phyloP scores from a whole-genome alignment of 805 yeast genomes.

The Kodamaea laetipori region DNA sequence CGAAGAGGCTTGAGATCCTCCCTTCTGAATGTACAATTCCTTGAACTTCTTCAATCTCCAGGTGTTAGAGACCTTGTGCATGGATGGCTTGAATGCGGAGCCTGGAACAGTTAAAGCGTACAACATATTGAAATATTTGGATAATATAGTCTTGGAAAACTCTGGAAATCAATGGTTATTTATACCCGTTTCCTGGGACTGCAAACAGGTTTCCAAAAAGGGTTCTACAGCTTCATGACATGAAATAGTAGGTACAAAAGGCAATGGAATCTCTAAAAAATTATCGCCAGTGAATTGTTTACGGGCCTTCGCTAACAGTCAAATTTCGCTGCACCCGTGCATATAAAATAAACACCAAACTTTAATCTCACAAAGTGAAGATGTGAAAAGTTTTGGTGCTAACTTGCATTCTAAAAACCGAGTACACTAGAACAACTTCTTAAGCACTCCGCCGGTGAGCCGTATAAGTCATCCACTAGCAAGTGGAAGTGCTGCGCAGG shows the following conservation, averaged over 20 bases:
- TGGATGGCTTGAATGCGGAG: conserved; percentile 42
- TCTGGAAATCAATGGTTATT: conserved; percentile 2
- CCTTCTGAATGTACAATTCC: conserved; percentile 29
- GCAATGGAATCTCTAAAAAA: conserved; percentile 3
- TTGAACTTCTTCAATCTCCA: conserved; percentile 43
- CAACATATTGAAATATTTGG: conserved; percentile 20
- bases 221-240: conserved; percentile 3
- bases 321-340: background rate
- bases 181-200: conserved; percentile 2
- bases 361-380: too few species aligned
- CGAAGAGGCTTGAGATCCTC: conserved; percentile 23
- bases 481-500: too few species aligned
- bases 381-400: too few species aligned
- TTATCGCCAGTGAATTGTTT: background rate
- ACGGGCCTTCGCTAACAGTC: background rate
- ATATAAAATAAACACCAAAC: conserved; percentile 2
- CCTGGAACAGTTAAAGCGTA: conserved; percentile 37
- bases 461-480: too few species aligned
- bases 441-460: too few species aligned
- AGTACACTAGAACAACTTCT: too few species aligned
- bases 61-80: conserved; percentile 32
- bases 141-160: background rate
- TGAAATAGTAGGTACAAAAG: background rate
- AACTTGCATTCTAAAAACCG: too few species aligned
- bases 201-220: background rate